A percentile compares a stretch with the other conserved stretches of the same genome.
These are phyloP conservation scores for Fragaria iinumae DNA, from an alignment of 306 rosid species.

Conservation along the genomic window DNA sequence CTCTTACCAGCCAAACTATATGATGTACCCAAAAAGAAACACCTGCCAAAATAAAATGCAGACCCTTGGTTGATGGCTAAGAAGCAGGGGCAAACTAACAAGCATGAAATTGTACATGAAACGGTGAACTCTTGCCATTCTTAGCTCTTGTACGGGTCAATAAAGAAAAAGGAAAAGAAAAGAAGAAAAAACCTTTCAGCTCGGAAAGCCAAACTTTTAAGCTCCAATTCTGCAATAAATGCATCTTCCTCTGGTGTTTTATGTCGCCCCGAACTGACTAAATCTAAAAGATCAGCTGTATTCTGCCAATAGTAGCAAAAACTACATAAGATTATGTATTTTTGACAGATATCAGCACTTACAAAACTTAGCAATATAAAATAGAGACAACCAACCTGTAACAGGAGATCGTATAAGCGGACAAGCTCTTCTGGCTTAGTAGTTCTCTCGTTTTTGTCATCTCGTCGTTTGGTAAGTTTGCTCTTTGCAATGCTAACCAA, in stretches of 20 bases:
- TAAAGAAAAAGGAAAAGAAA: slow-evolving; percentile 16
- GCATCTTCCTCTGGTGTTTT: slow-evolving; percentile 68
- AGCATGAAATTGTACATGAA: not conserved
- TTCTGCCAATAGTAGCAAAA: slow-evolving; percentile 59
- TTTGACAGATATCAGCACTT: slow-evolving; percentile 5
- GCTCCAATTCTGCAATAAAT: slow-evolving; percentile 66
- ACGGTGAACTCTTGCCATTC: not conserved
- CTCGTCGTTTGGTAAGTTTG: slow-evolving; percentile 74
- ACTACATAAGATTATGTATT: slow-evolving; percentile 26
- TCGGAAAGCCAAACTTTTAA: slow-evolving; percentile 75
- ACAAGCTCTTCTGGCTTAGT: slow-evolving; percentile 99
- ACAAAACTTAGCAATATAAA: slow-evolving; percentile 7
- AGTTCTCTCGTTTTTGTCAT: slow-evolving; percentile 86
- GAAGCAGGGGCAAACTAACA: not conserved
- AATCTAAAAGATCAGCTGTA: slow-evolving; percentile 85
- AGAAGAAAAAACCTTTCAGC: slow-evolving; percentile 72
- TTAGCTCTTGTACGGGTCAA: not conserved
- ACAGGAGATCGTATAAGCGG: slow-evolving; percentile 81
- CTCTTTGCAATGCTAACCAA: slow-evolving; percentile 85
- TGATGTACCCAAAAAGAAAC: slow-evolving; percentile 89
- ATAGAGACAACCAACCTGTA: slow-evolving; percentile 59
- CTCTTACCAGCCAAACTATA: slow-evolving; percentile 92
- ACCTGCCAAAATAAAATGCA: slow-evolving; percentile 46
- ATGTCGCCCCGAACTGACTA: slow-evolving; percentile 92
- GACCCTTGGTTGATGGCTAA: not conserved